Base-by-base conservation (phyloP, 2,329 filamentous ascomycete species). In the Chalaropsis ovoidea region DNA sequence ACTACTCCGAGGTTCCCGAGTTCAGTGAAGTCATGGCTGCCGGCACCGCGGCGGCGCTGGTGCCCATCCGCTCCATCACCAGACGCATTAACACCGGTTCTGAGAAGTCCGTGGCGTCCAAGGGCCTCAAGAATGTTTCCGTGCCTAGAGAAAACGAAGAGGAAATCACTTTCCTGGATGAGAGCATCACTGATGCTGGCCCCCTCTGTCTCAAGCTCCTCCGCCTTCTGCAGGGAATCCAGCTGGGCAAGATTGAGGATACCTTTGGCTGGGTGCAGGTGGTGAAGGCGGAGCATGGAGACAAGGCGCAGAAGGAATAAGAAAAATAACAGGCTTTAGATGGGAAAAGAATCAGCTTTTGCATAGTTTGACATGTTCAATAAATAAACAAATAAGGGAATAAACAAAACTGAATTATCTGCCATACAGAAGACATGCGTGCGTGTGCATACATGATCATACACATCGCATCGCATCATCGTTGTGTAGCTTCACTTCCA, bases 61-160 rank as follows among this genome's bases (percentile, higher is more conserved):
- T 97, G 2, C 93, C 93, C 1, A 94, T 96, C 75, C 88, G 88
- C 68, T 94, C 89, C 70, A 95, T 97, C 74, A 94, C 89, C 2
- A 85, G 91, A 71, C 82, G 79, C 54, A 68, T 77, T 58, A 70
- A 76, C 0, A 71, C 74, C 3, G 75, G 77, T 15, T 69, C 76
- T 13, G 73, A 75, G 47, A 78, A 77, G 19, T 72, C 73, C 24
- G 67, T 69, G 63, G 75, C 75, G 63, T 70, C 66, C 5, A 69
- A 65, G 19, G 70, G 70, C 0, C 24, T 61, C 42, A 45, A 61
- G 39, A 64, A 49, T 11, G 65, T 66, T 31, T 24, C 31, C n/a
- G 42, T 42, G 41, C 39, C 22, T 5, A 58, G 43, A 58, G 56
- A 63, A 19, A 72, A 71, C 63, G 71, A 75, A 45, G 82, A 86